These are phyloP conservation scores for Arxiozyma slooffiae DNA, from an alignment of 1,139 yeast genomes.

Conservation along the genomic window DNA sequence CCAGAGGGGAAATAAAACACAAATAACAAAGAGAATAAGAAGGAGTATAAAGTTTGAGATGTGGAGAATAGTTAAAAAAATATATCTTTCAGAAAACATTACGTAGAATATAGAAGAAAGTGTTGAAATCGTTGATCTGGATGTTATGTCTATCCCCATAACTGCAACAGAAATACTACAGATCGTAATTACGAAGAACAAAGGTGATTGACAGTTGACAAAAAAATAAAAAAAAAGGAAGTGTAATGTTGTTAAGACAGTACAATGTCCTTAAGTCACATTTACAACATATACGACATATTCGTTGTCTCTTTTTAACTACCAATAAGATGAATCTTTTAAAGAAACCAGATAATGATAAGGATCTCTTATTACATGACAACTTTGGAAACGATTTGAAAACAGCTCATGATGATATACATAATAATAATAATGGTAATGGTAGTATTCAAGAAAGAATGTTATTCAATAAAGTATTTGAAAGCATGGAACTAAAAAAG, in stretches of 20 bases:
- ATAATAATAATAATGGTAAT: background rate
- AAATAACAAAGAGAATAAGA: too few species aligned
- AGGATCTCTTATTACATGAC: background rate
- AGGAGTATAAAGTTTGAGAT: too few species aligned
- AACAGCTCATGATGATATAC: background rate
- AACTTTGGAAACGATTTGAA: background rate
- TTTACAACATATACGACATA: background rate
- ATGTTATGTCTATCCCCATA: too few species aligned
- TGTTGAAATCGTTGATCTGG: too few species aligned
- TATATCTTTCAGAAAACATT: too few species aligned
- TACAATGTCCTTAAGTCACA: background rate
- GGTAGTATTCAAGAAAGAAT: conserved; percentile 2
- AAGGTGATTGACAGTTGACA: background rate
- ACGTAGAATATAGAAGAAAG: too few species aligned
- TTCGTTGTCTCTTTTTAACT: background rate
- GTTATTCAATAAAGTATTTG: conserved; percentile 3
- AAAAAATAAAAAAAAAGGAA: too few species aligned
- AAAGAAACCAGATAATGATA: background rate
- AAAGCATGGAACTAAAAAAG: conserved; percentile 3
- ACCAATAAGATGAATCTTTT: background rate
- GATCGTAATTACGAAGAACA: too few species aligned
- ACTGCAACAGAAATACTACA: too few species aligned
- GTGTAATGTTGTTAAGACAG: background rate
- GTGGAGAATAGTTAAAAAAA: too few species aligned
- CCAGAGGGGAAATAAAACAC: too few species aligned